A percentile compares a stretch with the other conserved stretches of the same genome.
phyloP scores from a whole-genome alignment of 352 stramenopile genomes.

The Phytophthora hybrid region DNA sequence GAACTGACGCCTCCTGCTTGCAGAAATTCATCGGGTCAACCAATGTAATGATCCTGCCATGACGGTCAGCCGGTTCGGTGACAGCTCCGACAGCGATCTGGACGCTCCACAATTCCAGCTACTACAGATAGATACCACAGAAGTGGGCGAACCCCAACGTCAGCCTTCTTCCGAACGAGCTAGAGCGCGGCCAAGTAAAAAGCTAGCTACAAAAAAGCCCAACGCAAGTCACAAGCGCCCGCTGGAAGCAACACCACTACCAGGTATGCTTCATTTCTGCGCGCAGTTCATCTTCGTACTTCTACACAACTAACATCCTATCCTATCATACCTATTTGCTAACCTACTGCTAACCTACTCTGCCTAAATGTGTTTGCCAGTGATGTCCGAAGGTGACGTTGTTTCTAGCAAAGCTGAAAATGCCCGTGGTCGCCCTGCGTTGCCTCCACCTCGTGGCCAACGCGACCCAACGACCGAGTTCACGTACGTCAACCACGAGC shows the following conservation, averaged over 20 bases:
- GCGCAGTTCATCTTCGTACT: slow-evolving; percentile 26
- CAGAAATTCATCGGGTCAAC: not conserved
- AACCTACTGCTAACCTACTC: slow-evolving; percentile 51
- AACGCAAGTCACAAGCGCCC: slow-evolving; percentile 23
- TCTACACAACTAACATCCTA: slow-evolving; percentile 44
- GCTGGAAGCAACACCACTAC: slow-evolving; percentile 14
- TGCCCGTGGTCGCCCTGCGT: not conserved
- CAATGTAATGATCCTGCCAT: not conserved
- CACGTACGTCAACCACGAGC: slow-evolving; percentile 33
- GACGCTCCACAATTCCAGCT: slow-evolving; percentile 39
- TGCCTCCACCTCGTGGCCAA: slow-evolving; percentile 8
- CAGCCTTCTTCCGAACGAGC: not conserved
- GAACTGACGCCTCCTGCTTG: slow-evolving; percentile 1
- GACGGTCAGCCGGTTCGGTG: slow-evolving; percentile 1
- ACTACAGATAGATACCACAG: slow-evolving; percentile 17
- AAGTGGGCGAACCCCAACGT: slow-evolving; percentile 10
- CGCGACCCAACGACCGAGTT: slow-evolving; percentile 31
- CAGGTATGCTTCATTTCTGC: slow-evolving; percentile 39
- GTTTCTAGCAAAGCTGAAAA: slow-evolving; percentile 7
- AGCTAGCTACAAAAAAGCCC: slow-evolving; percentile 2
- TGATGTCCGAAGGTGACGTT: slow-evolving; percentile 8
- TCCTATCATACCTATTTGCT: slow-evolving; percentile 43
- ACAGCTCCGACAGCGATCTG: slow-evolving; percentile 12
- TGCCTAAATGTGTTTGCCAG: slow-evolving; percentile 47
- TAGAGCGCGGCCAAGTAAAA: not conserved